Evolutionary conservation across 2,329 filamentous ascomycete species (phyloP).

Genomic region (Colletotrichum australisinense): DNA sequence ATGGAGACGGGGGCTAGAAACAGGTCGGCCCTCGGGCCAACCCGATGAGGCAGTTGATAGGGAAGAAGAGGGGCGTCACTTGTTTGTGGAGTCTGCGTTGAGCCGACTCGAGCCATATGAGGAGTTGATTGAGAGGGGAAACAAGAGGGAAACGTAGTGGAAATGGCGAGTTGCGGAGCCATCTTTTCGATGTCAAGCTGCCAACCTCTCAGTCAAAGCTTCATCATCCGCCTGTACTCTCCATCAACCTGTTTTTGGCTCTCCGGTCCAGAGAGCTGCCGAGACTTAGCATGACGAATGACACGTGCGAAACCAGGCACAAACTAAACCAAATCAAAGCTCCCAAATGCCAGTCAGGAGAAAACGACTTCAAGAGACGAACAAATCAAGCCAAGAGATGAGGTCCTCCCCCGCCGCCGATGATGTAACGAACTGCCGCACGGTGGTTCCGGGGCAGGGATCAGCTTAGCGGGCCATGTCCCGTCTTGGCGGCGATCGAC

Average conservation of each 20-base stretch:
- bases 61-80: neutral
- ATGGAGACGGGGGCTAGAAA: neutral
- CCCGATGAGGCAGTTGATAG: constrained; percentile 28
- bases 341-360: neutral
- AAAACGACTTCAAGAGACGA: neutral
- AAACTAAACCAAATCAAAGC: neutral
- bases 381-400: constrained; percentile 20
- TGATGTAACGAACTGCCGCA: constrained; percentile 34
- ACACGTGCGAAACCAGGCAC: constrained; percentile 5
- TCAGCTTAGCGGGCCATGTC: constrained; percentile 33
- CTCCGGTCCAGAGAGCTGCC: neutral
- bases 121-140: neutral
- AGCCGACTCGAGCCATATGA: neutral
- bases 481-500: constrained; percentile 35
- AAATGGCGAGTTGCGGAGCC: neutral
- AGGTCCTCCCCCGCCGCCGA: constrained; percentile 22
- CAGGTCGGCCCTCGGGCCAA: constrained; percentile 10
- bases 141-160: neutral
- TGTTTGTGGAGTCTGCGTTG: constrained; percentile 4
- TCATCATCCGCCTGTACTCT: neutral
- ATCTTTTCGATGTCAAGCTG: neutral
- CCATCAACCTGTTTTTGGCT: neutral
- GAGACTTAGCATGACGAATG: neutral
- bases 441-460: constrained; percentile 27
- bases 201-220: neutral